Percentiles rank a stretch among this genome's conserved stretches.
These are phyloP conservation scores for Phoma sp. DNA, from an alignment of 2,329 filamentous ascomycete species.

Conservation along the genomic window DNA sequence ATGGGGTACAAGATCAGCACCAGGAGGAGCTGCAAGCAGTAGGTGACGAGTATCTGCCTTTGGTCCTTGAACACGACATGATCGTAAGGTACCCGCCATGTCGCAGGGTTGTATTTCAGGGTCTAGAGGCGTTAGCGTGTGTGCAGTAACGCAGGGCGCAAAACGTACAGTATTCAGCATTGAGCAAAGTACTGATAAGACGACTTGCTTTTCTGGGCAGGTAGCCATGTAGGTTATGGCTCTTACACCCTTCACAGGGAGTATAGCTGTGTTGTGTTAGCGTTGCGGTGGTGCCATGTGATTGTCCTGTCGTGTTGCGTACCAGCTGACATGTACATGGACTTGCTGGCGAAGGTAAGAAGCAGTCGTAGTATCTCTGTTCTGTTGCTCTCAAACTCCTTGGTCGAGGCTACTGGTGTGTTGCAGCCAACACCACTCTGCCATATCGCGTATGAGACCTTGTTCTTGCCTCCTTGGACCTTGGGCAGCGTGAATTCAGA, in stretches of 20 bases:
- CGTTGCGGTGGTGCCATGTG: neutral
- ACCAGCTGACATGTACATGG: slow-evolving; percentile 89
- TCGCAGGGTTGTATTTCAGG: slow-evolving; percentile 93
- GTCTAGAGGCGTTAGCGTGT: slow-evolving; percentile 63
- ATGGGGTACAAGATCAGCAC: slow-evolving; percentile 86
- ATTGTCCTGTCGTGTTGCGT: slow-evolving; percentile 26
- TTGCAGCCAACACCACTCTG: slow-evolving; percentile 97
- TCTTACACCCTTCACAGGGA: slow-evolving; percentile 83
- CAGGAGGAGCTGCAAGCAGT: slow-evolving; percentile 89
- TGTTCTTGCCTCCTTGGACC: slow-evolving; percentile 72
- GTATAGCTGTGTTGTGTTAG: slow-evolving; percentile 54
- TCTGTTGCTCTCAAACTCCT: slow-evolving; percentile 90
- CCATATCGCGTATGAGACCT: slow-evolving; percentile 95
- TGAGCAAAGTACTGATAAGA: slow-evolving; percentile 89
- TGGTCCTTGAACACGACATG: slow-evolving; percentile 90
- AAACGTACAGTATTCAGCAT: slow-evolving; percentile 83
- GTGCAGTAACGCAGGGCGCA: neutral
- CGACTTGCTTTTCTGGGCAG: slow-evolving; percentile 87
- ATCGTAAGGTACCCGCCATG: slow-evolving; percentile 93
- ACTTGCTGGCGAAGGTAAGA: slow-evolving; percentile 84
- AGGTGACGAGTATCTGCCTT: slow-evolving; percentile 88
- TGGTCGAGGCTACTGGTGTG: slow-evolving; percentile 83
- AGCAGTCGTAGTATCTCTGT: slow-evolving; percentile 88
- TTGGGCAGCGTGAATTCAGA: slow-evolving; percentile 84
- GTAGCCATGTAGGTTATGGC: slow-evolving; percentile 89